These are phyloP conservation scores for Colletotrichum truncatum DNA, from an alignment of 2,329 filamentous ascomycete genomes.

Conservation along the genomic window DNA sequence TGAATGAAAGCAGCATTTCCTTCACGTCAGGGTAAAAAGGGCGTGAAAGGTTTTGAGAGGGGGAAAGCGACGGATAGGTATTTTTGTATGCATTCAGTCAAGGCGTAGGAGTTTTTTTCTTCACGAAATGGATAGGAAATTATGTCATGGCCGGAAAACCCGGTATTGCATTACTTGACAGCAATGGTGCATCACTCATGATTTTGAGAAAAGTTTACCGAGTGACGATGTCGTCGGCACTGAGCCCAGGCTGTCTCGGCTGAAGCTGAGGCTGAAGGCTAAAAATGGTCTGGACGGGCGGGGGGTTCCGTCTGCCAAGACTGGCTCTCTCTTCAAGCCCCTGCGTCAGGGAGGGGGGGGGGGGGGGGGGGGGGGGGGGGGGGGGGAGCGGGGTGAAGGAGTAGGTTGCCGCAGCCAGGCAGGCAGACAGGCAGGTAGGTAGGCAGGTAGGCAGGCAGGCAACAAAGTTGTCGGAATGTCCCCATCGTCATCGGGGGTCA, in stretches of 20 bases:
- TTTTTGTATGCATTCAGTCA: conserved; percentile 14
- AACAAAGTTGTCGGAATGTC: too few relatives aligned
- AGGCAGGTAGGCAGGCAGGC: too few relatives aligned
- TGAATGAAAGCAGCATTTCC: not conserved
- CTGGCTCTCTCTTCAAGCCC: not conserved
- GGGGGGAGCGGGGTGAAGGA: too few relatives aligned
- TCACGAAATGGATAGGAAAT: not conserved
- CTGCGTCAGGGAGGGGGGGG: not conserved
- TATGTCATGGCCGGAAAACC: not conserved
- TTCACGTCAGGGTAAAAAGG: not conserved
- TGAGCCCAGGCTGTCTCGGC: too few relatives aligned
- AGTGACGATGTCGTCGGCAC: not conserved
- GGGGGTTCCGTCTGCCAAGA: not conserved
- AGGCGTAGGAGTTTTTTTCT: not conserved
- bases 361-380: too few relatives aligned
- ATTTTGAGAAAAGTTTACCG: not conserved
- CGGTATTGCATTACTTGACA: too few relatives aligned
- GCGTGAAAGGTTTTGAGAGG: not conserved
- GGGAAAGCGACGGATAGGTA: not conserved
- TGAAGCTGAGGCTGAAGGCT: too few relatives aligned
- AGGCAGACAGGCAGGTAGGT: too few relatives aligned
- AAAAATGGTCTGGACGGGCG: not conserved
- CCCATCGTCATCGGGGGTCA: too few relatives aligned
- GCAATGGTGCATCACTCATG: too few relatives aligned
- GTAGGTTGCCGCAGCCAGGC: too few relatives aligned